Conservation (phyloP, 345 rosid genomes). For the Eucalyptus leucophloia region DNA sequence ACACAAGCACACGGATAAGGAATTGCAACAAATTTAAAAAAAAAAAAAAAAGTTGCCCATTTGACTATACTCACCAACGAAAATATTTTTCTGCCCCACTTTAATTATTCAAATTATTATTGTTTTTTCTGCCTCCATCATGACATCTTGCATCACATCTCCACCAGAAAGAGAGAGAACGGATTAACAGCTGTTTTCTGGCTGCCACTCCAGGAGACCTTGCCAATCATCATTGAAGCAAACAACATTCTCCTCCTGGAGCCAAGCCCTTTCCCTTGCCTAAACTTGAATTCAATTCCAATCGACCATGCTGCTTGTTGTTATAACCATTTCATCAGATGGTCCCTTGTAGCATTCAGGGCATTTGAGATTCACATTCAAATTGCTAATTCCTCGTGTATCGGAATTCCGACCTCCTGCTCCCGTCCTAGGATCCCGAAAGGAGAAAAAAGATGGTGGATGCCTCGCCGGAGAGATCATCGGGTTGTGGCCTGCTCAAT, state of each 20-base stretch:
- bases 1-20: not conserved
- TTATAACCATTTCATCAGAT: not conserved
- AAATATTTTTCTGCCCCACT: not conserved
- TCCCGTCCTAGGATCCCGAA: not conserved
- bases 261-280: not conserved
- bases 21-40: not conserved
- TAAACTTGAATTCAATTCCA: not conserved
- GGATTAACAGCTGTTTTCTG: not conserved
- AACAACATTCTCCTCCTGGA: not conserved
- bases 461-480: constrained; percentile 25
- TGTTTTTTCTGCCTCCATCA: not conserved
- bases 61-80: not conserved
- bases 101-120: not conserved
- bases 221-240: not conserved
- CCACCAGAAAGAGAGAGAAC: constrained; percentile 5
- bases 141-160: not conserved
- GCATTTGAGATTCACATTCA: not conserved
- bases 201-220: constrained; percentile 25
- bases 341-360: not conserved
- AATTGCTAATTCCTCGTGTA: not conserved
- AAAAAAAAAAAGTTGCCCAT: not conserved
- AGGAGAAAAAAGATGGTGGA: constrained; percentile 9
- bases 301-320: not conserved
- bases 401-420: not conserved
- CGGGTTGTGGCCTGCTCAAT: constrained; percentile 57